Conservation (phyloP, 1,139 yeast species). For the Magnusiomyces tetraspermus region DNA sequence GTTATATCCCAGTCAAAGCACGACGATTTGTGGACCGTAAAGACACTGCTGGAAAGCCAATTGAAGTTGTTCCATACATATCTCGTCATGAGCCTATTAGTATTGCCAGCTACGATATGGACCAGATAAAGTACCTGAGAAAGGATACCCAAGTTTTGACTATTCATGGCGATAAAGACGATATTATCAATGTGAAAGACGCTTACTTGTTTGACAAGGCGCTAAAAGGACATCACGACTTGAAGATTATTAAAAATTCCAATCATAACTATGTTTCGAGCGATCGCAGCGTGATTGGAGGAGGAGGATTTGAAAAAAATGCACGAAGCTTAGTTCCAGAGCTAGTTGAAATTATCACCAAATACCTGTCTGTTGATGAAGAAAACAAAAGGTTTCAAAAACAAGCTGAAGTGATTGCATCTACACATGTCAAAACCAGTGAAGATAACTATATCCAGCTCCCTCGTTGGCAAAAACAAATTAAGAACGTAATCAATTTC, state of each 20-base stretch:
- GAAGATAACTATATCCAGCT: background rate
- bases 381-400: constrained; percentile 47
- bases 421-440: constrained; percentile 18
- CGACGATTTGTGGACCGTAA: constrained; percentile 32
- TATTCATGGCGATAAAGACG: constrained; percentile 63
- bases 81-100: constrained; percentile 47
- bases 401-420: constrained; percentile 34
- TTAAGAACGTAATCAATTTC: constrained; percentile 53
- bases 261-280: constrained; percentile 55
- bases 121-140: constrained; percentile 36
- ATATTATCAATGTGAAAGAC: constrained; percentile 56
- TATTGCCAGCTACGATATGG: constrained; percentile 45
- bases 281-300: constrained; percentile 1
- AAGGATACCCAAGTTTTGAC: constrained; percentile 47
- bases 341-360: constrained; percentile 45
- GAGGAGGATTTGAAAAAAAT: constrained; percentile 13
- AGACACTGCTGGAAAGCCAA: constrained; percentile 31
- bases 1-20: constrained; percentile 27
- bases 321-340: constrained; percentile 43
- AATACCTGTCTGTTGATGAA: constrained; percentile 43
- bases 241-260: constrained; percentile 54
- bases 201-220: constrained; percentile 48
- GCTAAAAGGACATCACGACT: constrained; percentile 49
- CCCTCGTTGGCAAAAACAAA: constrained; percentile 8
- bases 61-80: background rate